These are phyloP conservation scores for Pythium coloratum DNA, from an alignment of 352 stramenopile species.

Conservation along the genomic window DNA sequence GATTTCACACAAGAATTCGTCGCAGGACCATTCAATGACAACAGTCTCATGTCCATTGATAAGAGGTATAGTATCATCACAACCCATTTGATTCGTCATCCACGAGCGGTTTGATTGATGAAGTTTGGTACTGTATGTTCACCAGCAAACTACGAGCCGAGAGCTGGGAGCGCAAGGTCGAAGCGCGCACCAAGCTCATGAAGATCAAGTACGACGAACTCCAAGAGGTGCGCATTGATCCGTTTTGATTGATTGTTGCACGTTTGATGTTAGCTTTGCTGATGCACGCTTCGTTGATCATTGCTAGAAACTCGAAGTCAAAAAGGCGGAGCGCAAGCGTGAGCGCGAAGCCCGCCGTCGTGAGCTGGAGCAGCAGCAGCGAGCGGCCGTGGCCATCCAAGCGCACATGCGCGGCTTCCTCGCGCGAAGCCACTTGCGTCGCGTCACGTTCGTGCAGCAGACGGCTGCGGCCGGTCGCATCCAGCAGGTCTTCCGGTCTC, in stretches of 20 bases:
- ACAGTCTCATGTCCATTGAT: conserved; percentile 55
- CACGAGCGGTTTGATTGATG: neutral
- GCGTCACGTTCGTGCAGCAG: conserved; percentile 26
- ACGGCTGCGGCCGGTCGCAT: conserved; percentile 46
- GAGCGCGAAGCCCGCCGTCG: conserved; percentile 45
- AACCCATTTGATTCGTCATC: neutral
- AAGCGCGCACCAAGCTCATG: conserved; percentile 55
- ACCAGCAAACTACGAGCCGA: conserved; percentile 40
- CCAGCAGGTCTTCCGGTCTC: conserved; percentile 46
- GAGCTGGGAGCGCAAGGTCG: conserved; percentile 55
- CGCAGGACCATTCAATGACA: conserved; percentile 49
- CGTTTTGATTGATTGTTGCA: neutral
- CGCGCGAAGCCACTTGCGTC: conserved; percentile 20
- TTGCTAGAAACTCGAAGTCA: conserved; percentile 35
- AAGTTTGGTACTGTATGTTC: neutral
- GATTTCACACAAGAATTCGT: conserved; percentile 66
- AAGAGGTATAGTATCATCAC: conserved; percentile 33
- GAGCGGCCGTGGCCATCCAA: conserved; percentile 34
- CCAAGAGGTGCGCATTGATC: conserved; percentile 33
- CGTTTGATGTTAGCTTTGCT: neutral
- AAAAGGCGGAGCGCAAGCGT: conserved; percentile 39
- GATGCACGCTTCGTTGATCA: neutral
- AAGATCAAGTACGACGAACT: conserved; percentile 63
- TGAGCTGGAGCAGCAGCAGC: conserved; percentile 30
- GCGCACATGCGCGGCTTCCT: conserved; percentile 36